phyloP scores from a whole-genome alignment of 2,329 filamentous ascomycete genomes.

The Aspergillus clavatus region DNA sequence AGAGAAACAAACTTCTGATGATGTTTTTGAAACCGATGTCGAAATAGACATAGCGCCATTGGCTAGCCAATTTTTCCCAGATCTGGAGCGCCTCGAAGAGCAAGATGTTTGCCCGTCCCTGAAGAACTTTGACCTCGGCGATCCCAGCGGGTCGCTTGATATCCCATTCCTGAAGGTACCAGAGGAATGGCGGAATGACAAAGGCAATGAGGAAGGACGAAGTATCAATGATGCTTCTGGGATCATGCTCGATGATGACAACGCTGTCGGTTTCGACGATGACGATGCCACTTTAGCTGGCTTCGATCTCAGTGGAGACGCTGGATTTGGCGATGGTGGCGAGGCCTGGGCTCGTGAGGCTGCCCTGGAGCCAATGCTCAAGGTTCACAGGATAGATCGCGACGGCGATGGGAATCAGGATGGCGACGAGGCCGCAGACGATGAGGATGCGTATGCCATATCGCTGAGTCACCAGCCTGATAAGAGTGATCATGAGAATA shows the following conservation, averaged over 20 bases:
- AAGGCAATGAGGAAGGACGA: slow-evolving; percentile 50
- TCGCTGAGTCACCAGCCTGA: slow-evolving; percentile 68
- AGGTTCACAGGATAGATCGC: slow-evolving; percentile 57
- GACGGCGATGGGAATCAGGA: slow-evolving; percentile 53
- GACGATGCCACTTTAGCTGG: slow-evolving; percentile 67
- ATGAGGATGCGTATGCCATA: slow-evolving; percentile 69
- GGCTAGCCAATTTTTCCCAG: slow-evolving; percentile 77
- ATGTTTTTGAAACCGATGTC: slow-evolving; percentile 49
- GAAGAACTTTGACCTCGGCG: slow-evolving; percentile 87
- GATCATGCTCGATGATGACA: slow-evolving; percentile 81
- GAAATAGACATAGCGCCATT: slow-evolving; percentile 76
- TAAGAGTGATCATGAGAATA: slow-evolving; percentile 77
- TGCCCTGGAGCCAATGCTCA: slow-evolving; percentile 78
- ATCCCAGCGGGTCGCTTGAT: slow-evolving; percentile 77
- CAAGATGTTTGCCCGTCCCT: slow-evolving; percentile 93
- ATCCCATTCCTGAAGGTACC: slow-evolving; percentile 87
- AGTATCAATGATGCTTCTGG: slow-evolving; percentile 66
- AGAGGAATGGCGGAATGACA: slow-evolving; percentile 75
- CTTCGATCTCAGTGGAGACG: slow-evolving; percentile 64
- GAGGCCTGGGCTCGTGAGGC: slow-evolving; percentile 93
- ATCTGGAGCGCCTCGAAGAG: slow-evolving; percentile 69
- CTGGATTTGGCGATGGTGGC: slow-evolving; percentile 90
- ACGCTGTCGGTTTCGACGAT: slow-evolving; percentile 74
- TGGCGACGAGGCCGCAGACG: slow-evolving; percentile 52
- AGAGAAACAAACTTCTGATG: slow-evolving; percentile 30